Evolutionary conservation across 176 grass and related monocot species (phyloP), one percentile per base, ranked within the genome.

Genomic region (Ensete ventricosum): DNA sequence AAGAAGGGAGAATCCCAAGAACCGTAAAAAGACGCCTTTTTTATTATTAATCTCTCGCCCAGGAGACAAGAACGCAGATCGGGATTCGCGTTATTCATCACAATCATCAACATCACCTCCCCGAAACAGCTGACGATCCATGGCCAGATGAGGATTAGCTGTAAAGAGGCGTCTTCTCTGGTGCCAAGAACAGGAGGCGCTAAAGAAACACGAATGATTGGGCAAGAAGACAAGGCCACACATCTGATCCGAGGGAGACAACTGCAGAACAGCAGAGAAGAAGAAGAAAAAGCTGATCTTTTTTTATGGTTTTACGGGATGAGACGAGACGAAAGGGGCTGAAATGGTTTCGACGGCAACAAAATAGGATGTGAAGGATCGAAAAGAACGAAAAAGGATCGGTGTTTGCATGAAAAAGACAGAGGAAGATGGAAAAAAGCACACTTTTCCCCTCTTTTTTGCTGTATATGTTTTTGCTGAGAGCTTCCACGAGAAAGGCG

Each of bases 141-240:
- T 48, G 23, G 11, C 48, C 75, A 66, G 59, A 77, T 60, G 8
- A 75, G 73, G 25, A 59, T 60, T 75, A 75, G 26, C 43, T 53
- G 60, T 24, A 52, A 63, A 50, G 75, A 64, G 75, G 20, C 43
- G 65, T 65, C 75, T 52, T 14, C 9, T 9, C 11, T 29, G 53
- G 11, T 34, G 14, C 14, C 34, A 29, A 43, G 54, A 49, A 17
- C 53, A 75, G n/a, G 11, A 13, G 14, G 11, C 9, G 60, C 60
- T 63, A 7, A 25, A 63, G n/a, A 27, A 65, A 27, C 63, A 65
- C 24, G 9, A 64, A 25, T 65, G 9, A 65, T 24, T 2, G 10
- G n/a, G 21, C 16, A 51, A 70, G 14, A 49, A 70, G 34, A 51
- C 25, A 51, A 70, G 19, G 14, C 19, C 43, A 70, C 27, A 70